Evolutionary conservation across 2,329 filamentous ascomycete genomes (phyloP).

Genomic region (Thelonectria rubi): DNA sequence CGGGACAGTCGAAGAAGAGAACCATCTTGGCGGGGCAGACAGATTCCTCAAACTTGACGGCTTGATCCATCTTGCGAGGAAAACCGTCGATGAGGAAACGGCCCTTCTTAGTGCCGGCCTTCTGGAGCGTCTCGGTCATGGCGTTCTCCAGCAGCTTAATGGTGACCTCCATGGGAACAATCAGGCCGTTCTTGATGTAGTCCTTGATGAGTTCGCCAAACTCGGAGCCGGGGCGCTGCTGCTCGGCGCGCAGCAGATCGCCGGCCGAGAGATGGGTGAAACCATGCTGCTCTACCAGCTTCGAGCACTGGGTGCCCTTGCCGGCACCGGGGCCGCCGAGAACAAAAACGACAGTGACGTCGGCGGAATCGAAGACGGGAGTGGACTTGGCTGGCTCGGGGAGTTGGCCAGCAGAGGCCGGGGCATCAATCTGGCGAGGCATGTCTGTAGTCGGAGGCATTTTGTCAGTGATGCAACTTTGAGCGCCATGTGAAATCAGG

Average conservation of each 20-base stretch:
- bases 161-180: slow-evolving; percentile 99
- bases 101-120: slow-evolving; percentile 59
- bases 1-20: slow-evolving; percentile 93
- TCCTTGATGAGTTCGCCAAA: slow-evolving; percentile 93
- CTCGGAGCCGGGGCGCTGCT: slow-evolving; percentile 83
- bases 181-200: slow-evolving; percentile 93
- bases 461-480: slow-evolving; percentile 16
- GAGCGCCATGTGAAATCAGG: slow-evolving; percentile 11
- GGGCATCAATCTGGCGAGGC: slow-evolving; percentile 26
- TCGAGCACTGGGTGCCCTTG: slow-evolving; percentile 94
- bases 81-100: slow-evolving; percentile 87
- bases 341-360: slow-evolving; percentile 95
- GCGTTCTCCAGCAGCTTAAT: slow-evolving; percentile 93
- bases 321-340: slow-evolving; percentile 95
- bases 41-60: slow-evolving; percentile 87
- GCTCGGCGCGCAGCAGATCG: slow-evolving; percentile 92
- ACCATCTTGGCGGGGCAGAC: slow-evolving; percentile 87
- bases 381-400: slow-evolving; percentile 59
- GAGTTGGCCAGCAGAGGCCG: slow-evolving; percentile 44
- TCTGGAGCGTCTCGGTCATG: slow-evolving; percentile 76
- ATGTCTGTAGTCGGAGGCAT: slow-evolving; percentile 19
- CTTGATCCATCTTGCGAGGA: slow-evolving; percentile 97
- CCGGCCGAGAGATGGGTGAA: slow-evolving; percentile 95
- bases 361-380: slow-evolving; percentile 76
- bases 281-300: slow-evolving; percentile 85